Base-by-base conservation (phyloP, 331 rosid genomes). In the Quercus tomentella region DNA sequence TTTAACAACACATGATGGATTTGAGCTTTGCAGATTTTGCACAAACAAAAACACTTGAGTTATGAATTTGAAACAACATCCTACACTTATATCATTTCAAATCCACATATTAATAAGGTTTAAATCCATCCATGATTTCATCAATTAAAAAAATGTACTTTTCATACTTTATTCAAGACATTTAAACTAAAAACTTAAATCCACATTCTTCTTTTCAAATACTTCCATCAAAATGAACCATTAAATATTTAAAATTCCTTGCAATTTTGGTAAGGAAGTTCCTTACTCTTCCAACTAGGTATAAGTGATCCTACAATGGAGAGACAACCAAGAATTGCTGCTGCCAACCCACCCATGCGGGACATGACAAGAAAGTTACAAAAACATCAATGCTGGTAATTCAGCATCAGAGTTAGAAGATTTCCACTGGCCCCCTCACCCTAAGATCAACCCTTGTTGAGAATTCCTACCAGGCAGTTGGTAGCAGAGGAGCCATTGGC, bases 301-400 rank as follows among this genome's bases (percentile, higher is more conserved):
- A 33, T 17, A 66, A 33, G 22, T 9, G n/a, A 7, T 66, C 72
- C 51, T 8, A 31, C 51, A 66, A 2, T 63, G 43, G 70, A 63
- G 37, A 63, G 70, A 28, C 37, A 4, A 63, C 70, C 52, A 49
- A 35, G 67, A 74, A 81, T 56, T 45, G 52, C 74, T 6, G n/a
- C 35, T 72, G 67, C 70, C 60, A 51, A 51, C 25, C 67, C 74
- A 76, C 63, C 76, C 81, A 73, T 76, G 60, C 21, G 14, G 11
- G 30, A 1, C 23, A 65, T 17, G 70, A 26, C 43, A 65, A 66
- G 3, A 18, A 31, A 31, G 45, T 31, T 31, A 31, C n/a, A 66
- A 66, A 65, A 66, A 66, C 25, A 18, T 9, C 45, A 66, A 66
- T 18, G 33, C 22, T 31, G 49, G n/a, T 33, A 9, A n/a, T 66